phyloP scores from a whole-genome alignment of 192 early-diverging fungal species.

The Podochytrium sp. region DNA sequence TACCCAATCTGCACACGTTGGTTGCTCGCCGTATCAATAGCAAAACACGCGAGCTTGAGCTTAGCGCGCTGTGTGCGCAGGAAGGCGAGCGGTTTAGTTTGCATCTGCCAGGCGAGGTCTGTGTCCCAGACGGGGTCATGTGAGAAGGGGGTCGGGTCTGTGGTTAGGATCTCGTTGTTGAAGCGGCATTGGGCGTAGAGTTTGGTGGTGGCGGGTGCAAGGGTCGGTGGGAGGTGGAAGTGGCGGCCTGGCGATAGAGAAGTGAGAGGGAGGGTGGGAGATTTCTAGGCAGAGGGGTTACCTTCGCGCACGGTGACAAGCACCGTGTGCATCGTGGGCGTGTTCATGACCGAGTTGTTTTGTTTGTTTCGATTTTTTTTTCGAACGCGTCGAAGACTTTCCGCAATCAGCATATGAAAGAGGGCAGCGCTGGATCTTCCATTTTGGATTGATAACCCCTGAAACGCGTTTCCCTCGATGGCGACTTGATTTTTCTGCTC shows the following conservation, averaged over 20 bases:
- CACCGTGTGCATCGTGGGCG: conserved; percentile 40
- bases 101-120: conserved; percentile 61
- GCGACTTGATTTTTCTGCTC: no score
- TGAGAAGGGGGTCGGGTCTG: conserved; percentile 53
- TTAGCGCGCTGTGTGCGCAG: conserved; percentile 31
- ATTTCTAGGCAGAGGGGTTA: background rate
- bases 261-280: background rate
- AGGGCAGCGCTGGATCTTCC: no score
- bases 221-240: background rate
- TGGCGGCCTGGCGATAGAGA: background rate
- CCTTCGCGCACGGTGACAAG: conserved; percentile 52
- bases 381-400: background rate
- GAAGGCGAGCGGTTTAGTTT: conserved; percentile 11
- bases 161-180: conserved; percentile 65
- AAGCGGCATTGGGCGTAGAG: conserved; percentile 65
- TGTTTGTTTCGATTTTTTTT: background rate
- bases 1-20: conserved; percentile 51
- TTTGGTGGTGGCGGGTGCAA: conserved; percentile 24
- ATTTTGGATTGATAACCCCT: no score
- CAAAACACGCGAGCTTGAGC: conserved; percentile 53
- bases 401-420: background rate
- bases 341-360: background rate
- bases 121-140: conserved; percentile 60
- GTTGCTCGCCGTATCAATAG: conserved; percentile 37
- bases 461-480: no score